Evolutionary conservation across 164 flowering plant species (phyloP).

Genomic region (Vitis riparia): DNA sequence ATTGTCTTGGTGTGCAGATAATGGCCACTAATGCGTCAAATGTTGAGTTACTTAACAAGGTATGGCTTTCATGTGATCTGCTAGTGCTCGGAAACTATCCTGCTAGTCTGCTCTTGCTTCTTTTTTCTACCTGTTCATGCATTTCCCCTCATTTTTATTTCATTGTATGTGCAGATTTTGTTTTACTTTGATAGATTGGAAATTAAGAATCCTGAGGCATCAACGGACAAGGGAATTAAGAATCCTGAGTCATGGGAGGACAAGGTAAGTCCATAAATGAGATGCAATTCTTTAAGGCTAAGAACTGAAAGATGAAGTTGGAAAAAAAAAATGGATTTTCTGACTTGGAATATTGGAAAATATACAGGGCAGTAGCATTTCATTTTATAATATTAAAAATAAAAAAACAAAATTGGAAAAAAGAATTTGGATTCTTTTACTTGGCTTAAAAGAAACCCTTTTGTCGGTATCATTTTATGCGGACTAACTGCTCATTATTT

Average conservation of each 20-base stretch:
- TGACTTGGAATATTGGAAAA: no score
- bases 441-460: no score
- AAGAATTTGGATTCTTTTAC: no score
- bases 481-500: no score
- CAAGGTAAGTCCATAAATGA: slow-evolving; percentile 29
- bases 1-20: slow-evolving; percentile 69
- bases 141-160: slow-evolving; percentile 13
- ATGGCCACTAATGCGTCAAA: slow-evolving; percentile 77
- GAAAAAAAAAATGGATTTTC: no score
- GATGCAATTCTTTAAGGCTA: no score
- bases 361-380: no score
- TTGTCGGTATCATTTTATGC: no score
- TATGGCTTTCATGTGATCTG: slow-evolving; percentile 15
- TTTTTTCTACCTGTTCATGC: slow-evolving; percentile 25
- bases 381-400: no score
- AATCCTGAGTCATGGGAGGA: slow-evolving; percentile 23
- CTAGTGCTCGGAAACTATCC: background rate
- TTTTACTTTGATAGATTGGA: slow-evolving; percentile 51
- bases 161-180: slow-evolving; percentile 45
- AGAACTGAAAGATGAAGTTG: no score
- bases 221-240: slow-evolving; percentile 32
- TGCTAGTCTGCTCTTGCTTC: background rate
- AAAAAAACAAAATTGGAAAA: no score
- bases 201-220: slow-evolving; percentile 33
- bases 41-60: slow-evolving; percentile 67